Evolutionary conservation across 768 basidiomycete species (phyloP).

Genomic region (Lyophyllum decastes): DNA sequence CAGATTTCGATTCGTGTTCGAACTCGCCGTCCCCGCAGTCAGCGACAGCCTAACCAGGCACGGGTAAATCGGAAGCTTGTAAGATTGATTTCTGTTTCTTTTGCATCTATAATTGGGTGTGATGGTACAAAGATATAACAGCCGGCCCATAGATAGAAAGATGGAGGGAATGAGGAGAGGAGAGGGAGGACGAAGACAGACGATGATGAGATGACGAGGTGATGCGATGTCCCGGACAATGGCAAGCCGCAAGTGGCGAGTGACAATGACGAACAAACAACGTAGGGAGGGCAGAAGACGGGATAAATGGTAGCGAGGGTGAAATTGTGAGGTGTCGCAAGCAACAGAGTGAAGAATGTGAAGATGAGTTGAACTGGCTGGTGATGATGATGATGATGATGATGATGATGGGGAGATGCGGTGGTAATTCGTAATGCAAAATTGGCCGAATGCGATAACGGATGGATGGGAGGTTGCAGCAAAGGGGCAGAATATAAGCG

Average conservation of each 20-base stretch:
- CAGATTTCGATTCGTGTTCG: neutral
- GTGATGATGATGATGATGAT: constrained; percentile 6
- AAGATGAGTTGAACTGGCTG: neutral
- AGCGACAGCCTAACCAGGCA: neutral
- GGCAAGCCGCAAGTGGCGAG: constrained; percentile 4
- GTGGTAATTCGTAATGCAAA: constrained; percentile 3
- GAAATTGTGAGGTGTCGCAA: constrained; percentile 12
- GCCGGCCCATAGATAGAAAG: constrained; percentile 20
- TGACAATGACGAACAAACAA: constrained; percentile 6
- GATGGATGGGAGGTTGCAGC: constrained; percentile 6
- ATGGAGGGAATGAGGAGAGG: no score
- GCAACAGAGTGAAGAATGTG: constrained; percentile 9
- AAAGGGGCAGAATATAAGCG: neutral
- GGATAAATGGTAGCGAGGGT: constrained; percentile 11
- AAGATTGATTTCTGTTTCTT: constrained; percentile 10
- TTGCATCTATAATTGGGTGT: constrained; percentile 19
- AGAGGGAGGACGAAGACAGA: constrained; percentile 1
- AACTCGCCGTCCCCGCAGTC: neutral
- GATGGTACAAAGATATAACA: constrained; percentile 22
- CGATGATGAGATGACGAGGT: neutral
- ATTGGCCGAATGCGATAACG: constrained; percentile 11
- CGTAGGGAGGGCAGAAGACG: neutral
- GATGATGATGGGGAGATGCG: constrained; percentile 8
- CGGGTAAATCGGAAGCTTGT: neutral
- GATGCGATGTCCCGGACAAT: constrained; percentile 10